phyloP scores from a whole-genome alignment of 108 stramenopile species.

The Pseudonitzschia multistriata region DNA sequence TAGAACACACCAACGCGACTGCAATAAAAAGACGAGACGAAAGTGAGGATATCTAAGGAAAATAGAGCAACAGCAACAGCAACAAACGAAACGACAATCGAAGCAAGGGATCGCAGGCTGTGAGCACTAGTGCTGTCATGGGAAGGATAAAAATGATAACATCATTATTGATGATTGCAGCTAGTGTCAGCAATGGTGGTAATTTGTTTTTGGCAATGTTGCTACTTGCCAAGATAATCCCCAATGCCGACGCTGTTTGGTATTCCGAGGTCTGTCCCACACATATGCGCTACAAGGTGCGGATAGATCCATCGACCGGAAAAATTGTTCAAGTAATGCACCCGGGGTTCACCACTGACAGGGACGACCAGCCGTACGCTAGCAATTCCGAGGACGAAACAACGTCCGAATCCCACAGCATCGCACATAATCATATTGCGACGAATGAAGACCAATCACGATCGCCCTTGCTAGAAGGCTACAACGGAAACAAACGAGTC shows the following conservation, averaged over 20 bases:
- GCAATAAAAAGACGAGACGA: no score
- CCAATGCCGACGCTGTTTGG: not conserved
- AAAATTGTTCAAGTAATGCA: not conserved
- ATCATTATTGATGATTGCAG: no score
- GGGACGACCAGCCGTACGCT: not conserved
- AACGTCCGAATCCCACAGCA: not conserved
- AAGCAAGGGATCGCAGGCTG: no score
- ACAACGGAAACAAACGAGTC: not conserved
- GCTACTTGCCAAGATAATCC: not conserved
- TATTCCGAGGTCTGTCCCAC: conserved; percentile 8
- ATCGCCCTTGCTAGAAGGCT: not conserved
- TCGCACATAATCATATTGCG: no score
- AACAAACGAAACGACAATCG: no score
- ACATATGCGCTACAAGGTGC: not conserved
- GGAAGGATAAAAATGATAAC: no score
- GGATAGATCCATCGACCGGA: not conserved
- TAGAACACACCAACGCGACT: no score
- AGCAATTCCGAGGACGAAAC: not conserved
- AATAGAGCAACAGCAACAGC: no score
- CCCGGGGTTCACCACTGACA: not conserved
- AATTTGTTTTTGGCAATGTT: not conserved
- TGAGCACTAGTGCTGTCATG: no score
- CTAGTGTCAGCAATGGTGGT: no score
- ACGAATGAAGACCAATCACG: not conserved
- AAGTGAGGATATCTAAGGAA: no score